Conservation (phyloP, 2,329 filamentous ascomycete species). For the Graphilbum fragrans region DNA sequence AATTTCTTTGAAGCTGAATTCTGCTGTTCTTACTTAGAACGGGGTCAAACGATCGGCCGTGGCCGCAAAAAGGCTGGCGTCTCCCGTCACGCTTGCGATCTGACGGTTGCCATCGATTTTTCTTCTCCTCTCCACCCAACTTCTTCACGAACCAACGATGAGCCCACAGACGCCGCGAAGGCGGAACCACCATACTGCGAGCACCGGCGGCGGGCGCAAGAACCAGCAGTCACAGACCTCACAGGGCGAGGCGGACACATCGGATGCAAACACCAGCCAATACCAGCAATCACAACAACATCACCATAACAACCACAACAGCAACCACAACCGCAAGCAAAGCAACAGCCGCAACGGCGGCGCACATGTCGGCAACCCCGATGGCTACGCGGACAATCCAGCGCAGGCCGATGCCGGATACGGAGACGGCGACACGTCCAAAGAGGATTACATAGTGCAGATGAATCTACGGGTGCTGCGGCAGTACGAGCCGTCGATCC, state of each 20-base stretch:
- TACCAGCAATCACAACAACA: constrained; percentile 1
- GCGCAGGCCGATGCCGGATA: neutral
- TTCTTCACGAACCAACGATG: constrained; percentile 20
- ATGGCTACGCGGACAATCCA: too few species aligned
- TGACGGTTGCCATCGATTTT: too few species aligned
- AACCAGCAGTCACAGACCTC: constrained; percentile 11
- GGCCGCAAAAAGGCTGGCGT: too few species aligned
- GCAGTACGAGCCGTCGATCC: constrained; percentile 66
- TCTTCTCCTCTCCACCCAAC: neutral
- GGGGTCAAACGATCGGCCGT: too few species aligned
- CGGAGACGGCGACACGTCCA: neutral
- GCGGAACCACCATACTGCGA: constrained; percentile 15
- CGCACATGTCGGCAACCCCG: too few species aligned
- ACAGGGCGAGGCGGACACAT: constrained; percentile 16
- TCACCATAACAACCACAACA: neutral
- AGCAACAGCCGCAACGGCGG: neutral
- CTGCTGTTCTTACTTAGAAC: too few species aligned
- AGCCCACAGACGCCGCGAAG: constrained; percentile 28
- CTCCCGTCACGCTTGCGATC: too few species aligned
- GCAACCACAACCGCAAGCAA: neutral
- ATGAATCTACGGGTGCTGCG: constrained; percentile 78
- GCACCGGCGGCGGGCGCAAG: constrained; percentile 18
- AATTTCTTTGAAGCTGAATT: too few species aligned
- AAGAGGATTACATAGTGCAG: constrained; percentile 52
- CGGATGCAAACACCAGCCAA: neutral